These are phyloP conservation scores for Lepraria neglecta DNA, from an alignment of 495 filamentous ascomycete genomes.

Conservation along the genomic window DNA sequence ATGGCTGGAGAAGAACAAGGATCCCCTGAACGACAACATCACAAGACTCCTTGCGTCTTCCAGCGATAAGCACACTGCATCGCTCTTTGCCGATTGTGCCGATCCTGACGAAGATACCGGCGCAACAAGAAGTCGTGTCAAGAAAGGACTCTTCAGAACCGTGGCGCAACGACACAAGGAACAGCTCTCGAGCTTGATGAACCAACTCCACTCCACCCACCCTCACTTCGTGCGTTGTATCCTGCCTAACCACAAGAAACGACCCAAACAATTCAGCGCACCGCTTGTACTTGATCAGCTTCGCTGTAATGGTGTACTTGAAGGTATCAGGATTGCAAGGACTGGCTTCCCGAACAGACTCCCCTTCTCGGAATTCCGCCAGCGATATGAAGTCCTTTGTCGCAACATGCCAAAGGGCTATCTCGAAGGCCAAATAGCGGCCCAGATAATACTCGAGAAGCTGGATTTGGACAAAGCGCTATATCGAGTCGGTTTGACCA, in stretches of 20 bases:
- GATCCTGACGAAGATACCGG: constrained; percentile 68
- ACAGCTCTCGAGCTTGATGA: constrained; percentile 89
- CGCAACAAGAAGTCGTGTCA: constrained; percentile 71
- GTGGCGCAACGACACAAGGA: constrained; percentile 98
- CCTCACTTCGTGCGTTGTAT: constrained; percentile 99
- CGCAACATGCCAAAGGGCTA: constrained; percentile 83
- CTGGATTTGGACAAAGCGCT: constrained; percentile 75
- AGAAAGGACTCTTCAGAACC: constrained; percentile 95
- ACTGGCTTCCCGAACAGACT: constrained; percentile 98
- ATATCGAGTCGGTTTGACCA: constrained; percentile 91
- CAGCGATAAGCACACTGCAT: constrained; percentile 71
- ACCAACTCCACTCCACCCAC: constrained; percentile 90
- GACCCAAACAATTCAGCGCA: constrained; percentile 85
- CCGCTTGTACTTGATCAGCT: constrained; percentile 91
- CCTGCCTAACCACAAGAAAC: constrained; percentile 96
- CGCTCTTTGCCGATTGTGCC: constrained; percentile 80
- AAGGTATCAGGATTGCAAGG: constrained; percentile 94
- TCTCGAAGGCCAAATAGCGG: constrained; percentile 79
- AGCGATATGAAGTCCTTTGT: constrained; percentile 96
- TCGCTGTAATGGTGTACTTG: constrained; percentile 95
- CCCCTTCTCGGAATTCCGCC: constrained; percentile 86
- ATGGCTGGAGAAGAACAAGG: constrained; percentile 99
- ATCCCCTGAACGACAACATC: constrained; percentile 94
- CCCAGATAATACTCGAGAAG: constrained; percentile 82
- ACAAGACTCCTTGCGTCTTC: constrained; percentile 82